These are phyloP conservation scores for Cucurbita pepo DNA, from an alignment of 306 rosid genomes.

Conservation along the genomic window DNA sequence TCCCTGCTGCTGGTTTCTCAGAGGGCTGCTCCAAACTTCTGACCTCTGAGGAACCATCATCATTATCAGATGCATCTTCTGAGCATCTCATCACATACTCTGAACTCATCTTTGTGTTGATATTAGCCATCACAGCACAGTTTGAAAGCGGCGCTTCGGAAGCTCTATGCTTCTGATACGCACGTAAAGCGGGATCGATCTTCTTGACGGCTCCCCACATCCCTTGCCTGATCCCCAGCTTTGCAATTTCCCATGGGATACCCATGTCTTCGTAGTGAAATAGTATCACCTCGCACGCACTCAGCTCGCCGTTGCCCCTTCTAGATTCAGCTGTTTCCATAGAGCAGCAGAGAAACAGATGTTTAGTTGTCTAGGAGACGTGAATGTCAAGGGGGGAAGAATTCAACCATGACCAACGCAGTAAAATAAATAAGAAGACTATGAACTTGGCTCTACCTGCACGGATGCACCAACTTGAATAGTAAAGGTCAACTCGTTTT, in stretches of 20 bases:
- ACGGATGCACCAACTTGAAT: constrained; percentile 58
- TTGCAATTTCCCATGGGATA: constrained; percentile 96
- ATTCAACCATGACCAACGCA: constrained; percentile 3
- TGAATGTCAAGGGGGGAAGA: background rate
- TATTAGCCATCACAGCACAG: constrained; percentile 49
- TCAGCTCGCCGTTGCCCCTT: constrained; percentile 41
- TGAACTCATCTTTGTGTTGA: constrained; percentile 49
- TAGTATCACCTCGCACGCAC: constrained; percentile 72
- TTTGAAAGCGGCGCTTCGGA: constrained; percentile 41
- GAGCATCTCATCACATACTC: constrained; percentile 53
- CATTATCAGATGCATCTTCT: constrained; percentile 18
- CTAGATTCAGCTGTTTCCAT: constrained; percentile 60
- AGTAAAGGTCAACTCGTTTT: constrained; percentile 43
- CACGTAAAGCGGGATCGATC: constrained; percentile 66
- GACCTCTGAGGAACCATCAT: constrained; percentile 14
- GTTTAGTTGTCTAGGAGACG: background rate
- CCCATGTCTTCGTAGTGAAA: constrained; percentile 98
- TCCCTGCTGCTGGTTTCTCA: constrained; percentile 48
- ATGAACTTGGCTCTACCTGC: constrained; percentile 26
- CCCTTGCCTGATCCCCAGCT: constrained; percentile 84
- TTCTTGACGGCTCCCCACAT: constrained; percentile 99
- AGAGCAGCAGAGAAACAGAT: background rate
- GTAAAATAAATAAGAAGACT: background rate
- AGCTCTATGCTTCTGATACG: constrained; percentile 47
- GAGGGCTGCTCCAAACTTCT: constrained; percentile 25